Conservation (phyloP, 2,329 filamentous ascomycete genomes). For the Phoma herbarum region DNA sequence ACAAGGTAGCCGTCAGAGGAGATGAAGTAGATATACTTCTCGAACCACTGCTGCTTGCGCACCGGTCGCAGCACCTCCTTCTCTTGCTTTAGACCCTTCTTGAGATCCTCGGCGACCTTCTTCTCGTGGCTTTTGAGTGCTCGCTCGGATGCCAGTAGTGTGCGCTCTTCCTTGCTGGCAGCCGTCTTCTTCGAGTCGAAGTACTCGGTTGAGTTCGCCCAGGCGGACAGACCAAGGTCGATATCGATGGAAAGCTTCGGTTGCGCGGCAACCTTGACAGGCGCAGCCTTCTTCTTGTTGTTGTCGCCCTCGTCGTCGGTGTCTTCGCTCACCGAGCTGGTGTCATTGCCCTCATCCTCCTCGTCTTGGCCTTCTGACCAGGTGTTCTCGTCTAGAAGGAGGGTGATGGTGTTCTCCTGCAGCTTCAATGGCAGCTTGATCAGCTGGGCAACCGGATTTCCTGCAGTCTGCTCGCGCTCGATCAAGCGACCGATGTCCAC, state of each 20-base stretch:
- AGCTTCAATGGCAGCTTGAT: conserved; percentile 90
- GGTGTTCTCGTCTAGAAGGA: conserved; percentile 77
- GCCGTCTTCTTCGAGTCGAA: conserved; percentile 89
- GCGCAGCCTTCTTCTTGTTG: conserved; percentile 58
- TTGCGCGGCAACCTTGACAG: conserved; percentile 48
- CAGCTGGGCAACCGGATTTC: conserved; percentile 85
- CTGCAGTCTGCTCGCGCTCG: conserved; percentile 80
- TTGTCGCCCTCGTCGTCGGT: conserved; percentile 66
- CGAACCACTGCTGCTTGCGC: conserved; percentile 89
- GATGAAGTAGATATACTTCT: conserved; percentile 96
- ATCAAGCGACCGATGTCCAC: conserved; percentile 87
- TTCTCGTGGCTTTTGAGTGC: conserved; percentile 90
- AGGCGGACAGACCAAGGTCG: conserved; percentile 81
- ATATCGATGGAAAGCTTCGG: conserved; percentile 77
- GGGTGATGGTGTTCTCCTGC: conserved; percentile 85
- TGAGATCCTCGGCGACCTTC: conserved; percentile 86
- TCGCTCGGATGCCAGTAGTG: conserved; percentile 78
- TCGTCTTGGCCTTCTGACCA: conserved; percentile 69
- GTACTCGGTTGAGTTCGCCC: conserved; percentile 90
- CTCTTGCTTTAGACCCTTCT: conserved; percentile 88
- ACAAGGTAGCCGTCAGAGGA: conserved; percentile 96
- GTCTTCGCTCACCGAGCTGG: conserved; percentile 71
- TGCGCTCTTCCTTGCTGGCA: conserved; percentile 87
- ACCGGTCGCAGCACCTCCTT: conserved; percentile 86
- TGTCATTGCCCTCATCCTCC: conserved; percentile 64